Conservation (phyloP, 1,284 basidiomycete species). For the Sanghuangporus baumii region DNA sequence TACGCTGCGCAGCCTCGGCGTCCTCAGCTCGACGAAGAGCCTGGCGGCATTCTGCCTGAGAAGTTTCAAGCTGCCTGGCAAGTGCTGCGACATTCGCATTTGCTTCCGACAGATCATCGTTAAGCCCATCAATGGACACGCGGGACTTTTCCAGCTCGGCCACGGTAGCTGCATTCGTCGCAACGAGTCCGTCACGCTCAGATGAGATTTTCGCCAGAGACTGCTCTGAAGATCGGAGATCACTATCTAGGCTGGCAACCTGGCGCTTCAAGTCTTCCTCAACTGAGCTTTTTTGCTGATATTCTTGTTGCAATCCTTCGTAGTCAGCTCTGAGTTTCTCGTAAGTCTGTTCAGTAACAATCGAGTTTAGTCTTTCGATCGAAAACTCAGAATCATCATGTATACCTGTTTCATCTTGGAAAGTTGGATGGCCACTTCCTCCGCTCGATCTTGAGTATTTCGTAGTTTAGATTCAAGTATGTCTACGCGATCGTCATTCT, state of each 20-base stretch:
- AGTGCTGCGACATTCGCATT: conserved; percentile 45
- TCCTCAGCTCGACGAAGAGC: conserved; percentile 65
- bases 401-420: conserved; percentile 69
- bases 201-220: conserved; percentile 39
- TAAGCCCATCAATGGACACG: conserved; percentile 42
- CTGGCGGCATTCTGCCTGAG: conserved; percentile 54
- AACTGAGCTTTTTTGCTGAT: conserved; percentile 35
- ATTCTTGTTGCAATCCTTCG: conserved; percentile 45
- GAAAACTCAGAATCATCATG: conserved; percentile 14
- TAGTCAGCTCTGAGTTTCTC: conserved; percentile 52
- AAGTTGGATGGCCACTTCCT: conserved; percentile 74
- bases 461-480: conserved; percentile 63
- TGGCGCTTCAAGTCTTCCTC: conserved; percentile 43
- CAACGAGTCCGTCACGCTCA: conserved; percentile 41
- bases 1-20: conserved; percentile 63
- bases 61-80: conserved; percentile 52
- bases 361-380: neutral
- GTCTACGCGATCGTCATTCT: conserved; percentile 74
- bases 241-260: conserved; percentile 39
- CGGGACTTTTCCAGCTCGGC: conserved; percentile 41
- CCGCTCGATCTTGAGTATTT: conserved; percentile 72
- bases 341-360: conserved; percentile 40
- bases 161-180: conserved; percentile 45
- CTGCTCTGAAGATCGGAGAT: conserved; percentile 35
- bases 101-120: conserved; percentile 52